phyloP scores from a whole-genome alignment of 2,329 filamentous ascomycete genomes.

The Acephala macrosclerotiorum region DNA sequence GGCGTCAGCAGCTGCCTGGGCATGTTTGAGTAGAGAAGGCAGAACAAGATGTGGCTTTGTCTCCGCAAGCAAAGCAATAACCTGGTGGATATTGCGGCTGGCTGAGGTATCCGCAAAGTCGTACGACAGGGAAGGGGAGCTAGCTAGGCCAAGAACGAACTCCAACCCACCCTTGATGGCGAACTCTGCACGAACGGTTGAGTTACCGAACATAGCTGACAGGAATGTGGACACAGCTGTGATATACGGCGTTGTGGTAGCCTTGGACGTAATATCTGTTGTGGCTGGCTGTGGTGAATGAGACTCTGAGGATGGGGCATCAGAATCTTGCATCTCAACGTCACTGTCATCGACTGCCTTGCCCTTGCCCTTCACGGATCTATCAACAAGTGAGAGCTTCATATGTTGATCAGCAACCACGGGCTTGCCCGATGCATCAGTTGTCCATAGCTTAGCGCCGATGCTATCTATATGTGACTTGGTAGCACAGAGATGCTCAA shows the following conservation, averaged over 20 bases:
- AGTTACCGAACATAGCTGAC: slow-evolving; percentile 44
- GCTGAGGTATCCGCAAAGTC: slow-evolving; percentile 73
- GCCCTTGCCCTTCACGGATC: slow-evolving; percentile 50
- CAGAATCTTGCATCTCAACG: slow-evolving; percentile 70
- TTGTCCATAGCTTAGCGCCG: slow-evolving; percentile 80
- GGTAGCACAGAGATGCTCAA: slow-evolving; percentile 75
- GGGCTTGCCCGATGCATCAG: slow-evolving; percentile 63
- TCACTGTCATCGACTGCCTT: slow-evolving; percentile 53
- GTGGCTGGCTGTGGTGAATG: slow-evolving; percentile 24
- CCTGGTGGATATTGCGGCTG: slow-evolving; percentile 73
- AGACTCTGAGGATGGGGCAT: slow-evolving; percentile 29
- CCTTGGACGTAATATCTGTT: slow-evolving; percentile 33
- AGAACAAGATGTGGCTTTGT: slow-evolving; percentile 81
- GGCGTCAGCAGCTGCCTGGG: slow-evolving; percentile 72
- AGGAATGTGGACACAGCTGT: slow-evolving; percentile 81
- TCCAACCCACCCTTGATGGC: slow-evolving; percentile 83
- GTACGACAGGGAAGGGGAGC: slow-evolving; percentile 80
- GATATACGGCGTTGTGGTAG: slow-evolving; percentile 62
- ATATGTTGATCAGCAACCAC: slow-evolving; percentile 59
- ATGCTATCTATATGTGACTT: slow-evolving; percentile 74
- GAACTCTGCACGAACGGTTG: slow-evolving; percentile 58
- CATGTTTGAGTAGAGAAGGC: slow-evolving; percentile 79
- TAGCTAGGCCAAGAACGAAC: slow-evolving; percentile 82
- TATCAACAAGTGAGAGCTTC: slow-evolving; percentile 38
- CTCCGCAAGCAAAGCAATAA: slow-evolving; percentile 82